Conservation (phyloP, 2,329 filamentous ascomycete species). For the Paraconiothyrium sp. region DNA sequence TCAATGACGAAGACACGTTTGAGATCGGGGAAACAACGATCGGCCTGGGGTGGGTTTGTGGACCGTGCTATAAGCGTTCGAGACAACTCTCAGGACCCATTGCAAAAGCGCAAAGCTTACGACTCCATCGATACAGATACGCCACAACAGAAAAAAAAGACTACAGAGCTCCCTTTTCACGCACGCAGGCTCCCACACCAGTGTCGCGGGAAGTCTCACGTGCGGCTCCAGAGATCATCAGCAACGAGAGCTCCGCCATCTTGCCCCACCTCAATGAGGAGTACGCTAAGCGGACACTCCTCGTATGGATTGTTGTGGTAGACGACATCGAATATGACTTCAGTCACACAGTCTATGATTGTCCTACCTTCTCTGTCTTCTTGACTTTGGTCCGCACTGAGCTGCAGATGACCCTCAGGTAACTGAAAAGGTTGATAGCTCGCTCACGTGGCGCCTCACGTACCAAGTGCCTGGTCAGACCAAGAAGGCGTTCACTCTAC, state of each 20-base stretch:
- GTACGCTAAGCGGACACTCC: slow-evolving; percentile 18
- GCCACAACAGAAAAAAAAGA: not conserved
- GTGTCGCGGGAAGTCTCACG: not conserved
- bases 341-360: slow-evolving; percentile 19
- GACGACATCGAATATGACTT: slow-evolving; percentile 20
- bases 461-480: slow-evolving; percentile 16
- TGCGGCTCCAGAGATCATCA: not conserved
- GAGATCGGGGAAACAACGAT: slow-evolving; percentile 4
- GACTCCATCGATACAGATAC: not conserved
- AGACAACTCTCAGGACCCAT: not conserved
- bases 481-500: slow-evolving; percentile 19
- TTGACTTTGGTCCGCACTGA: slow-evolving; percentile 16
- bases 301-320: slow-evolving; percentile 21
- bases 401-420: slow-evolving; percentile 14
- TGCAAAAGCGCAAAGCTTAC: not conserved
- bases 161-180: not conserved
- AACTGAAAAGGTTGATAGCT: slow-evolving; percentile 13
- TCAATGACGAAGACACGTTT: not conserved
- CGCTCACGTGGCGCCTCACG: slow-evolving; percentile 21
- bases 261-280: slow-evolving; percentile 18
- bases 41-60: not conserved
- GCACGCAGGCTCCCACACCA: not conserved
- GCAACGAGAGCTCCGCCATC: not conserved
- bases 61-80: not conserved
- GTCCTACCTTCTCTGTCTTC: slow-evolving; percentile 20